Base-by-base conservation (phyloP, 176 grass and related monocot species). In the Musa troglodytarum region DNA sequence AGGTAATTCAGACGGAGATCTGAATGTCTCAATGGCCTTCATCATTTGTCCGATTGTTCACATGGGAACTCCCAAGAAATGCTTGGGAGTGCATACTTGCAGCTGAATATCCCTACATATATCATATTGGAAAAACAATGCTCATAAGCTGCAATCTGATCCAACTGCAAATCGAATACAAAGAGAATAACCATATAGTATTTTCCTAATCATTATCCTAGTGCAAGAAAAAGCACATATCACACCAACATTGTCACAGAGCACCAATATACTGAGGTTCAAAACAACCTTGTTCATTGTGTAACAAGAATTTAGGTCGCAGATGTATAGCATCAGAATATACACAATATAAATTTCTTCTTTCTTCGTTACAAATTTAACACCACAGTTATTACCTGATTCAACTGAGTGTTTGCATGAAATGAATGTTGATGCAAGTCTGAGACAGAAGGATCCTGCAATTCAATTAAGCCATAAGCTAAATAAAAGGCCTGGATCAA, bases 1-100 rank as follows among this genome's bases (percentile, higher is more conserved):
- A 8, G 23, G 26, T 70, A 16, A 51, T 51, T 1, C 17, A 20
- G 16, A 8, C 1, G 9, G 49, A 70, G 43, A 17, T 11, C 11
- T n/a, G 29, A 69, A 19, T 51, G 25, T 8, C 65, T 70, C 49
- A 70, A 20, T 75, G 73, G 52, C 54, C 73, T 49, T 28, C 54
- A 19, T 57, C 73, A 10, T 21, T 61, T 2, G 25, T 58, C 73
- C n/a, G 73, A 75, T 75, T 56, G n/a, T 75, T 57, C 73, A 75
- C 14, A 75, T 75, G 53, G 15, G 73, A 34, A 75, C 54, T 75
- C 25, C 25, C 73, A 75, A 75, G 53, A 75, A 59, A 75, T 75
- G 73, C 24, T 49, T 43, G 73, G 10, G 54, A 52, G 15, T 75
- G 73, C 54, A 74, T 74, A 34, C 59, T 34, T 74, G 73, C 23